These are phyloP conservation scores for Penicillium bialowiezense DNA, from an alignment of 495 filamentous ascomycete genomes.

Conservation along the genomic window DNA sequence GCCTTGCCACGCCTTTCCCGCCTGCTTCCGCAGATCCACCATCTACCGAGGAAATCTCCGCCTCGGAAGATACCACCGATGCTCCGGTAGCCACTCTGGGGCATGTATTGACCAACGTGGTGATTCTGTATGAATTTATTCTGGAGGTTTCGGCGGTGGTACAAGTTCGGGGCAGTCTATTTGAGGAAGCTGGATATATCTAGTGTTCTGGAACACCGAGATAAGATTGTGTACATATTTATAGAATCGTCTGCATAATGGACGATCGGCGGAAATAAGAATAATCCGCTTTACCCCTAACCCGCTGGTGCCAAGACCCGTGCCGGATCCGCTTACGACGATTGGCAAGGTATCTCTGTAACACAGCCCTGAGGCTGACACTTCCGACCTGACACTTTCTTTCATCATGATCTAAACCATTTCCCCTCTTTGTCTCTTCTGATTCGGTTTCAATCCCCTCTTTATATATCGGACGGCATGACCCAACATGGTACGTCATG, in stretches of 20 bases:
- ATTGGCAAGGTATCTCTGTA: slow-evolving; percentile 13
- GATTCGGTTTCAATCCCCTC: not conserved
- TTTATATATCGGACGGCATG: slow-evolving; percentile 21
- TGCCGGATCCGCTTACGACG: slow-evolving; percentile 19
- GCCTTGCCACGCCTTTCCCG: slow-evolving; percentile 37
- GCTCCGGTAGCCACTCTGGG: slow-evolving; percentile 59
- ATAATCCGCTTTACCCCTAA: not conserved
- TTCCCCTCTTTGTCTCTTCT: not conserved
- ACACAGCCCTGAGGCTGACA: no score
- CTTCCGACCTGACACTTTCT: no score
- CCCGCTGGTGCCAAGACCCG: slow-evolving; percentile 12
- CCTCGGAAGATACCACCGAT: slow-evolving; percentile 26
- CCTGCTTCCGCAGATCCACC: slow-evolving; percentile 6
- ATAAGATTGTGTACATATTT: no score
- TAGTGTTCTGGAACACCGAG: not conserved
- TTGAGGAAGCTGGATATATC: slow-evolving; percentile 72
- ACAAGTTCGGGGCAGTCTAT: slow-evolving; percentile 80
- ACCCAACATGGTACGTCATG: slow-evolving; percentile 20
- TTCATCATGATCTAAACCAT: not conserved
- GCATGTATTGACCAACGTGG: slow-evolving; percentile 74
- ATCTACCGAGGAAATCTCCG: slow-evolving; percentile 17
- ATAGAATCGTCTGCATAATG: no score
- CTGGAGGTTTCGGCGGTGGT: slow-evolving; percentile 84
- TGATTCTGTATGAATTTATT: slow-evolving; percentile 70
- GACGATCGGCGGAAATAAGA: not conserved